Base-by-base conservation (phyloP, 2,329 filamentous ascomycete species). In the Aspergillus sp. region DNA sequence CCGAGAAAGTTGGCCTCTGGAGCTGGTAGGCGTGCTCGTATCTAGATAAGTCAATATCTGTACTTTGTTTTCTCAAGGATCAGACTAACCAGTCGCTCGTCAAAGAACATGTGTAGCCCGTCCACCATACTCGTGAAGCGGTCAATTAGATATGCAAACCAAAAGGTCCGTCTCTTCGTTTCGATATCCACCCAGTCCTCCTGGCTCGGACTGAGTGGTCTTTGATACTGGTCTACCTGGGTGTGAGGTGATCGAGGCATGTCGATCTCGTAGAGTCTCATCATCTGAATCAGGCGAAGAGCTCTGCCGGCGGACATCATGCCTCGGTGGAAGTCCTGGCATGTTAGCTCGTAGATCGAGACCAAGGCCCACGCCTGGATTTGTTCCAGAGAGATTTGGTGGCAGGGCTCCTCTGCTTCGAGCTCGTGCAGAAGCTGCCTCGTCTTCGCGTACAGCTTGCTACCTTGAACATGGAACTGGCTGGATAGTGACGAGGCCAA, bases 71-170 rank as follows among this genome's bases (percentile, higher is more conserved):
- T 6, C 19, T 19, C 2, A 19, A 33, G 5, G 8, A 20, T 20
- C 24, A 27, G 8, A 11, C 58, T 56, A 8, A 64, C 62, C 15
- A 57, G 47, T 22, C 58, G 56, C 57, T 75, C 71, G 19, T 65
- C 66, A 17, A 75, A 57, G 2, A 67, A 68, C 9, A 71, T 49
- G 11, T 70, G 67, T 49, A 62, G 67, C 11, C 66, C 63, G 42
- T 67, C 64, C 3, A 63, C 61, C 4, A 73, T 64, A 44, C 68
- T 70, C 19, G 69, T 55, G 44, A 74, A 68, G 1, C 67, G 68
- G 56, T 77, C 74, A 3, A 77, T 57, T 33, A 60, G 66, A 54
- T 72, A 75, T 0, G 73, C 73, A 58, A 76, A 61, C 74, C 74
- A 76, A 57, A 75, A 76, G 0, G 67, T 69, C n/a, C 74, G 59